A percentile compares a stretch with the other conserved stretches of the same genome.
Evolutionary conservation across 2,329 filamentous ascomycete species (phyloP).

Genomic region (Cadophora gregata): DNA sequence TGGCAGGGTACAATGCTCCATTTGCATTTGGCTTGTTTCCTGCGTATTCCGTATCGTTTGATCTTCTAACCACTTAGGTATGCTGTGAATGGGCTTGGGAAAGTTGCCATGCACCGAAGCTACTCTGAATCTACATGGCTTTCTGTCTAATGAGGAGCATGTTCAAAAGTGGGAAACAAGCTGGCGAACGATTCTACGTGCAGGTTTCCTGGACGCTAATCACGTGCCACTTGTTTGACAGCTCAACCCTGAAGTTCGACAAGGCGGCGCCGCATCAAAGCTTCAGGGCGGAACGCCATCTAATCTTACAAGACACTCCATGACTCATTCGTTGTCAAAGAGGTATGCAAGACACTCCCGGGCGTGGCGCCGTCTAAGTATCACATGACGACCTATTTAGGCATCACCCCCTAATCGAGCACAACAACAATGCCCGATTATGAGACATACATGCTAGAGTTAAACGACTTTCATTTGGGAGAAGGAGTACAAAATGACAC

Average conservation of each 20-base stretch:
- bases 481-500: background rate
- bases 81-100: background rate
- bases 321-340: background rate
- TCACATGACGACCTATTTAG: constrained; percentile 21
- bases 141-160: too few species aligned
- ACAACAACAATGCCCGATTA: constrained; percentile 16
- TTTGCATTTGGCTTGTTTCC: background rate
- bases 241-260: background rate
- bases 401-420: constrained; percentile 2
- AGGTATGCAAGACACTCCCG: background rate
- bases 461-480: background rate
- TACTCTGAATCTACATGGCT: too few species aligned
- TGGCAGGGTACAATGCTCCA: background rate
- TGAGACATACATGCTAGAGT: constrained; percentile 10
- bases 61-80: background rate
- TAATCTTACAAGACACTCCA: background rate
- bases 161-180: too few species aligned
- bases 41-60: background rate
- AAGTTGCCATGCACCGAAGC: background rate
- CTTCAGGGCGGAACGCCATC: too few species aligned
- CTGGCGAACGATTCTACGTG: too few species aligned
- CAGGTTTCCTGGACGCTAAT: background rate
- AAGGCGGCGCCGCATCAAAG: background rate
- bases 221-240: background rate
- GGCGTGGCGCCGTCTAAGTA: background rate